Conservation (phyloP, 345 rosid species). For the Boechera stricta region DNA sequence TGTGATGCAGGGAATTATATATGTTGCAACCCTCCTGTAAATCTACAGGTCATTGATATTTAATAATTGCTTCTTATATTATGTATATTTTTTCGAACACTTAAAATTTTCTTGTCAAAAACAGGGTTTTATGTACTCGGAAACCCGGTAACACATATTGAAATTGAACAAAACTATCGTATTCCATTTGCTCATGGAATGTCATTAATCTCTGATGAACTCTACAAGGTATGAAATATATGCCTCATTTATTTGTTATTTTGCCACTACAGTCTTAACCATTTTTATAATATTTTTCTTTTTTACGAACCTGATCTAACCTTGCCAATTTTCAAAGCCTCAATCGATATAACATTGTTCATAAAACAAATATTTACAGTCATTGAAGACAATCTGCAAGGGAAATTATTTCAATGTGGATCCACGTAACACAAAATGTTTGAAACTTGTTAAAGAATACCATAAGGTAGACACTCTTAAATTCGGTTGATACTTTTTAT, state of each 20-base stretch:
- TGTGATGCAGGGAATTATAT: conserved; percentile 5
- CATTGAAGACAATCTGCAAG: conserved; percentile 17
- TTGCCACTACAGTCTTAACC: conserved; percentile 28
- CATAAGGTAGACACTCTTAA: conserved; percentile 2
- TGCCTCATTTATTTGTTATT: no score
- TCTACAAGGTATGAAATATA: conserved; percentile 51
- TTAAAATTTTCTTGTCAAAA: not conserved
- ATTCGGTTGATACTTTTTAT: not conserved
- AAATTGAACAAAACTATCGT: conserved; percentile 43
- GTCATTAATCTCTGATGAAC: conserved; percentile 57
- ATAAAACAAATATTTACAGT: not conserved
- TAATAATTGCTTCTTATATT: not conserved
- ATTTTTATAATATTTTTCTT: not conserved
- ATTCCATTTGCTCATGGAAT: conserved; percentile 51
- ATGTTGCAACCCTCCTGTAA: conserved; percentile 37
- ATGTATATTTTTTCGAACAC: not conserved
- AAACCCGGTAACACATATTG: conserved; percentile 45
- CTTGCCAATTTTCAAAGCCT: not conserved
- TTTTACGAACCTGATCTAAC: no score
- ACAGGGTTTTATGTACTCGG: conserved; percentile 63
- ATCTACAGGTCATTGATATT: conserved; percentile 43
- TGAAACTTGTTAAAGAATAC: conserved; percentile 5
- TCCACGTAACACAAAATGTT: conserved; percentile 17
- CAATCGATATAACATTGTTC: not conserved
- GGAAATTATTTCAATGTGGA: conserved; percentile 9